Conservation (phyloP, 306 rosid species). For the Adenanthera pavonina region DNA sequence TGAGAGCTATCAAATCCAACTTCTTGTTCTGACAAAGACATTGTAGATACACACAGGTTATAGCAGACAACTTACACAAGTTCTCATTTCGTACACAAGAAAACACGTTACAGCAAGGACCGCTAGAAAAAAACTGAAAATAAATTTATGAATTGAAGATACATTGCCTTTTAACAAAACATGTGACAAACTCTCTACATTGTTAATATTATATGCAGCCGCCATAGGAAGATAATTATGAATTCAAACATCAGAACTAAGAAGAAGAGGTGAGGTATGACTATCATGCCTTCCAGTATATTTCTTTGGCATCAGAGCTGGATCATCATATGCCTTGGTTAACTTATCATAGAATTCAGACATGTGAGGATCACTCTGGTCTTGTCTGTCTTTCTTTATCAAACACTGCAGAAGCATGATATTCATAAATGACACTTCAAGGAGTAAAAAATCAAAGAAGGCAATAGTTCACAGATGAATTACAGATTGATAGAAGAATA, state of each 20-base stretch:
- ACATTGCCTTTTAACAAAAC: slow-evolving; percentile 15
- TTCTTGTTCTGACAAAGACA: background rate
- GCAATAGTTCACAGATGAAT: background rate
- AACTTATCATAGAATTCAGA: slow-evolving; percentile 61
- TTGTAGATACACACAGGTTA: background rate
- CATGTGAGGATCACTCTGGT: slow-evolving; percentile 53
- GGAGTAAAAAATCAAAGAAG: background rate
- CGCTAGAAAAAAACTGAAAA: background rate
- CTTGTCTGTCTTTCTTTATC: slow-evolving; percentile 75
- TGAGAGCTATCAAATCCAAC: too few relatives aligned
- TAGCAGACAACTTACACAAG: background rate
- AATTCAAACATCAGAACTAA: slow-evolving; percentile 45
- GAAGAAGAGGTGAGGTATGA: slow-evolving; percentile 63
- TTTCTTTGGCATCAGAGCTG: slow-evolving; percentile 55
- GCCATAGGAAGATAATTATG: background rate
- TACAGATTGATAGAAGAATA: background rate
- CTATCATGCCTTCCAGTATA: slow-evolving; percentile 48
- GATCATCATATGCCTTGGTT: slow-evolving; percentile 66
- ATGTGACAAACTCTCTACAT: slow-evolving; percentile 11
- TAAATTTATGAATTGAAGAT: slow-evolving; percentile 1
- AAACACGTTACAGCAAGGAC: background rate
- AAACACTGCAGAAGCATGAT: slow-evolving; percentile 62
- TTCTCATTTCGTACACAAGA: background rate
- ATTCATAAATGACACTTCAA: slow-evolving; percentile 33
- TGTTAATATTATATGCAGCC: slow-evolving; percentile 10